A percentile compares a stretch with the other conserved stretches of the same genome.
phyloP scores from a whole-genome alignment of 306 rosid genomes.

The Quercus dentata region DNA sequence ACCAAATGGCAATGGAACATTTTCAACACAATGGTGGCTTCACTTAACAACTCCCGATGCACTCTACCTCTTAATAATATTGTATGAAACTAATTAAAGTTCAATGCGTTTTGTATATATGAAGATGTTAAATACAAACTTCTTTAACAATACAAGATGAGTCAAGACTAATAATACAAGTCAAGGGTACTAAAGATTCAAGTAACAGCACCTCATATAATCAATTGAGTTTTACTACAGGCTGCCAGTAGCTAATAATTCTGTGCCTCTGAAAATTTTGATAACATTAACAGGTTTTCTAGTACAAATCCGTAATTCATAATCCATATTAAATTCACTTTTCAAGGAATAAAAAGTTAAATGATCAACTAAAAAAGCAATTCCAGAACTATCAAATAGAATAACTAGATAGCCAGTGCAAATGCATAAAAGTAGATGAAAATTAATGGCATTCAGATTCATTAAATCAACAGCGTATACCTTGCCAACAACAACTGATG shows the following conservation, averaged over 20 bases:
- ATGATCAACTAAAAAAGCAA: not conserved
- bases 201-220: not conserved
- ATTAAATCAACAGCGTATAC: slow-evolving; percentile 35
- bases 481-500: slow-evolving; percentile 82
- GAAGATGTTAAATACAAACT: not conserved
- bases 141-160: not conserved
- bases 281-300: not conserved
- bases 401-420: not conserved
- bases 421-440: not conserved
- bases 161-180: too few species aligned
- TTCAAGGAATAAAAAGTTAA: not conserved
- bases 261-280: not conserved
- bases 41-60: not conserved
- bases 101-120: not conserved
- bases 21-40: not conserved
- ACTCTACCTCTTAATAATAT: not conserved
- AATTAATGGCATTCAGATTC: not conserved
- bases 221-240: not conserved
- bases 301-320: not conserved
- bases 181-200: too few species aligned
- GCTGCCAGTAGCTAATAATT: not conserved
- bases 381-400: not conserved
- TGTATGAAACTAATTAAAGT: not conserved
- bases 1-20: not conserved
- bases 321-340: not conserved